phyloP scores from a whole-genome alignment of 2,329 filamentous ascomycete species.

The Epichloe festucae region DNA sequence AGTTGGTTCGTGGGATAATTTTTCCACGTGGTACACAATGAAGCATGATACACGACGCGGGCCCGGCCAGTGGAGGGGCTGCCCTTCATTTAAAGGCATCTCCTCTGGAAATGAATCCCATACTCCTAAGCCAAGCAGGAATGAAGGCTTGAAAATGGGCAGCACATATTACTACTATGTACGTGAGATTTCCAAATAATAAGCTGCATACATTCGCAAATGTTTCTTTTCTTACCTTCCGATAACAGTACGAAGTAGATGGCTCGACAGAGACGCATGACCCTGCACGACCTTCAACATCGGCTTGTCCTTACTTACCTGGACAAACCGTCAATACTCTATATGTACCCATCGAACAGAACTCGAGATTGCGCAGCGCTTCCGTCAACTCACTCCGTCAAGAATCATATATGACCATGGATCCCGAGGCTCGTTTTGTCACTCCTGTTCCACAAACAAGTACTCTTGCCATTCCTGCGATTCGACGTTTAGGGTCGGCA shows the following conservation, averaged over 20 bases:
- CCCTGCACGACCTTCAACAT: conserved; percentile 58
- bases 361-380: conserved; percentile 46
- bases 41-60: conserved; percentile 66
- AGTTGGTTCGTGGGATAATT: conserved; percentile 93
- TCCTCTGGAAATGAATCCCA: conserved; percentile 60
- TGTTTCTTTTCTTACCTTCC: neutral
- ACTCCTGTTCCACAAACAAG: conserved; percentile 49
- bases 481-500: conserved; percentile 18
- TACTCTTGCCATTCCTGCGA: conserved; percentile 8
- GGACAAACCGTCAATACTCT: conserved; percentile 80
- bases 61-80: conserved; percentile 70
- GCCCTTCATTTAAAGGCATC: conserved; percentile 75
- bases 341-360: conserved; percentile 60
- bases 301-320: conserved; percentile 70
- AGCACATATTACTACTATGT: conserved; percentile 94
- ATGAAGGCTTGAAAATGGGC: conserved; percentile 81
- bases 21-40: conserved; percentile 65
- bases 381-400: conserved; percentile 49
- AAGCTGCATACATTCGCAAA: neutral
- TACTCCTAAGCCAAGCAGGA: conserved; percentile 34
- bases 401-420: conserved; percentile 57
- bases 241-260: conserved; percentile 66
- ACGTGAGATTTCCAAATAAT: conserved; percentile 24
- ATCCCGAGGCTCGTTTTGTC: conserved; percentile 63
- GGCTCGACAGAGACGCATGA: conserved; percentile 67